phyloP scores from a whole-genome alignment of 371 early-diverging fungal genomes.

The Mucor indicus region DNA sequence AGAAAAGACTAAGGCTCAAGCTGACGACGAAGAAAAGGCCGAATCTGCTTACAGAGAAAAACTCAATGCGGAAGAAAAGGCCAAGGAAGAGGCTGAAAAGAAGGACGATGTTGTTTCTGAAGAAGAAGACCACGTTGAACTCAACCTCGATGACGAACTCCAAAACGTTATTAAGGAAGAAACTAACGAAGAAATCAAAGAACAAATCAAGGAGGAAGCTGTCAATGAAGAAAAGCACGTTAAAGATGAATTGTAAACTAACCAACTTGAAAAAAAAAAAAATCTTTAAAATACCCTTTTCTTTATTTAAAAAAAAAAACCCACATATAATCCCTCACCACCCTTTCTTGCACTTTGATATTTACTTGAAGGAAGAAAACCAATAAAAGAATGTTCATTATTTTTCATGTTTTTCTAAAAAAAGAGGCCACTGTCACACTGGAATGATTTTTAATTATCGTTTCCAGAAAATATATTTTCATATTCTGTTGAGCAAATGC shows the following conservation, averaged over 20 bases:
- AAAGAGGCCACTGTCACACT: too few relatives aligned
- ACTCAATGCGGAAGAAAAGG: slow-evolving; percentile 26
- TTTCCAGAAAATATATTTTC: too few relatives aligned
- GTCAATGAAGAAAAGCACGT: slow-evolving; percentile 20
- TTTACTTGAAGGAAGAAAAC: too few relatives aligned
- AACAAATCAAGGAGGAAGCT: slow-evolving; percentile 17
- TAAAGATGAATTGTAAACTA: slow-evolving; percentile 54
- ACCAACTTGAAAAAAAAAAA: too few relatives aligned
- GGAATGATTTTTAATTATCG: too few relatives aligned
- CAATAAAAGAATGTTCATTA: too few relatives aligned
- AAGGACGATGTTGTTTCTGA: slow-evolving; percentile 17
- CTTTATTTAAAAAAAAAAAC: too few relatives aligned
- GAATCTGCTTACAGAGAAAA: slow-evolving; percentile 24
- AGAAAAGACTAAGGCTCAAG: slow-evolving; percentile 54
- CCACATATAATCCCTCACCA: too few relatives aligned
- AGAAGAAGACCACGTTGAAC: slow-evolving; percentile 21
- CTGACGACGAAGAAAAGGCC: slow-evolving; percentile 37
- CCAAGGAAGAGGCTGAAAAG: slow-evolving; percentile 27
- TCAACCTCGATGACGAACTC: slow-evolving; percentile 19
- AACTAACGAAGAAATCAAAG: slow-evolving; percentile 7
- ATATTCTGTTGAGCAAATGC: too few relatives aligned
- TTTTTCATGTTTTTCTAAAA: too few relatives aligned
- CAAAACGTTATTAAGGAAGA: slow-evolving; percentile 31
- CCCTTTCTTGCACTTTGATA: too few relatives aligned
- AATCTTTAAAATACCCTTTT: too few relatives aligned